Base-by-base conservation (phyloP, 176 grass and related monocot genomes). In the Oryza meridionalis region DNA sequence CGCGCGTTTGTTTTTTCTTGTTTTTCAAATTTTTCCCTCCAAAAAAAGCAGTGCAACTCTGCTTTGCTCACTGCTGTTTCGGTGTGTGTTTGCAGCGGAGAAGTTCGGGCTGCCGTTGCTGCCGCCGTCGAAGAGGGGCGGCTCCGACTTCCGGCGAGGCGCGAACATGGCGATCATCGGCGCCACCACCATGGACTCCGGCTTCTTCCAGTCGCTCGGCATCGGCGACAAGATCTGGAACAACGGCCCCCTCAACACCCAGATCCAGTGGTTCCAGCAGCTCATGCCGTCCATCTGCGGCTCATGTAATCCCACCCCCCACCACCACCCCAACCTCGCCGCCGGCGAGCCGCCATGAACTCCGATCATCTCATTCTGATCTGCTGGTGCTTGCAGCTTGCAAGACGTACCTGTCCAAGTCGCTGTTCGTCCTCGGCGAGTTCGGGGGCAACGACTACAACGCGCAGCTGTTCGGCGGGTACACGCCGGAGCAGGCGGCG, bases 81-180 rank as follows among this genome's bases (percentile, higher is more conserved):
- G 37, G 37, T 6, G 29, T 37, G 11, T 16, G 11, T 2, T 50
- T 25, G 82, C 81, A 98, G 96, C 96, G 21, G 83, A 95, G 82
- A 87, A 76, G 73, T 85, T 94, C 1, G 91, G 93, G 14, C 81
- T 98, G 40, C 96, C 96, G 26, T 67, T 95, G 73, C 89, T 90
- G 31, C 84, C 81, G 22, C 93, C 96, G 32, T 95, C 93, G n/a
- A 94, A 93, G 77, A 49, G 88, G 29, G 70, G 79, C 22, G 81
- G 83, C 27, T 46, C 89, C 0, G 70, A 88, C 88, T 98, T 98
- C 87, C 64, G 78, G 84, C 9, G 46, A 1, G 96, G 96, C 27
- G 96, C 93, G 17, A 98, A 98, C 85, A 96, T 98, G 93, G 96
- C 96, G 29, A 93, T 95, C 81, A 98, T 95, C 77, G 96, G 93